These are phyloP conservation scores for Rhipidocladum racemiflorum DNA, from an alignment of 176 grass and related monocot species.

Conservation along the genomic window DNA sequence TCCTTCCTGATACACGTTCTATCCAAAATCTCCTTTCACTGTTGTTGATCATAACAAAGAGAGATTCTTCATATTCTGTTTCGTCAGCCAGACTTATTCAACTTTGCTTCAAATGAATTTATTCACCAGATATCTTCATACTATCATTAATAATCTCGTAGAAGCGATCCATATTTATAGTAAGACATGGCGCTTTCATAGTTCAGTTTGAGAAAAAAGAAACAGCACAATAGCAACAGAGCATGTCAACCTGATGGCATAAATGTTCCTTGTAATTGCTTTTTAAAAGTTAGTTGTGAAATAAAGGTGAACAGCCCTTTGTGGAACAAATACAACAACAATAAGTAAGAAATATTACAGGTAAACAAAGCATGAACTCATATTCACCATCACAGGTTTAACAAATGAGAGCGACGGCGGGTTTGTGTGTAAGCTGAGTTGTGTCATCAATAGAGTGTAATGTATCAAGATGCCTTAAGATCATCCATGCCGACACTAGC, in stretches of 20 bases:
- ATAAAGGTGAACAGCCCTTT: neutral
- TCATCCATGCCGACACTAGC: constrained; percentile 72
- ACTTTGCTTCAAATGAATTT: neutral
- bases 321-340: neutral
- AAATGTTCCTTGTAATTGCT: neutral
- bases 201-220: neutral
- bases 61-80: neutral
- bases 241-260: neutral
- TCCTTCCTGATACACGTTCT: too few relatives aligned
- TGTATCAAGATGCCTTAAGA: constrained; percentile 60
- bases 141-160: neutral
- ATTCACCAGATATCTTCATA: neutral
- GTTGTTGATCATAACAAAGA: too few relatives aligned
- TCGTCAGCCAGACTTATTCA: too few relatives aligned
- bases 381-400: neutral
- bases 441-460: neutral
- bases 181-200: neutral
- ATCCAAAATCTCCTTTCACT: too few relatives aligned
- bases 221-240: neutral
- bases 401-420: neutral
- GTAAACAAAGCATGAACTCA: neutral
- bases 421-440: constrained; percentile 3
- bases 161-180: neutral
- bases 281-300: neutral
- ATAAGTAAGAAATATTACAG: neutral